Evolutionary conservation across 2,329 filamentous ascomycete genomes (phyloP), one percentile per base, ranked within the genome.

Genomic region (Parasarocladium wereldwijsianum): DNA sequence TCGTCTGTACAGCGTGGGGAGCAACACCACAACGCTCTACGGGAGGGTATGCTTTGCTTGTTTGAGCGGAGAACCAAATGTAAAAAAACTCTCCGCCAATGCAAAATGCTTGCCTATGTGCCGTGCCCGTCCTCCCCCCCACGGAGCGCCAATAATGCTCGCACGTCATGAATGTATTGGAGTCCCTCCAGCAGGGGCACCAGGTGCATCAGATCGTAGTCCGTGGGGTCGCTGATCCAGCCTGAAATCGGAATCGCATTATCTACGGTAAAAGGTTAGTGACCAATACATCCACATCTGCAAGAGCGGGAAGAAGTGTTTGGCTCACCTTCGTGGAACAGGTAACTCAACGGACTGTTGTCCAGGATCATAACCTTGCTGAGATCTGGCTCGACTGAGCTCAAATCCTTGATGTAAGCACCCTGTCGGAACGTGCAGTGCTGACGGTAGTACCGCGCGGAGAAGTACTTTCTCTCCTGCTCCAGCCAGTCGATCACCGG

Each of bases 321-420:
- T 2, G 20, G 49, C 70, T 49, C 60, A 90, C 90, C 87, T 76
- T 93, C 85, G 50, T 96, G 87, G 57, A 96, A 96, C 58, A 94
- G 82, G 58, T 96, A 98, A 59, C 86, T 94, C 62, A 94, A 72
- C 32, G 90, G 90, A 54, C 85, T 94, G 50, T 98, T 98, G 60
- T 98, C 90, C 54, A 98, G 64, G 51, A 98, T 98, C 80, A 96
- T 93, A 36, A 98, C 90, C 57, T 85, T 92, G 58, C 86, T 94
- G 47, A 98, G 61, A 52, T 98, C 90, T 12, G 90, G 86, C 63
- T 98, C 90, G 24, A 98, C 85, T 33, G 84, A 83, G 51, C 84
- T 90, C 33, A 98, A 63, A 55, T 98, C 90, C 55, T 98, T 98
- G 63, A 98, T 96, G 49, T 94, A 98, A 18, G 87, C 86, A 29